Base-by-base conservation (phyloP, 768 basidiomycete species). In the Boletus eberwhitei region DNA sequence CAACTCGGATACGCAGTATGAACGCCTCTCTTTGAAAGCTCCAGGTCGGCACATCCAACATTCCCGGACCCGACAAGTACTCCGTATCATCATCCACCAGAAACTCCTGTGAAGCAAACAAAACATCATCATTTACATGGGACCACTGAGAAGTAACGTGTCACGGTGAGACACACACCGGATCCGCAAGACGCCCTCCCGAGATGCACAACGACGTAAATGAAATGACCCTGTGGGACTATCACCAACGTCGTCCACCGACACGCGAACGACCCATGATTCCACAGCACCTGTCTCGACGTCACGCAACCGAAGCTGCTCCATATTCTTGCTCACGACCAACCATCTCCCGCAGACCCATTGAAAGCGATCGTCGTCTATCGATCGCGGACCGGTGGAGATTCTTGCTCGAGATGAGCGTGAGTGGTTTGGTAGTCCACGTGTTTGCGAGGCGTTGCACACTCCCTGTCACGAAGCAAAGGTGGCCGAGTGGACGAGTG, bases 311-410 rank as follows among this genome's bases (percentile, higher is more conserved):
- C 38, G 16, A 7, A 64, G 44, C 6, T 48, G 48, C 24, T 35
- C 37, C 62, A 55, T 61, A 9, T 40, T 43, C 53, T 50, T 61
- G 44, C 51, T 64, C 51, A 42, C 41, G 53, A 64, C 41, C 24
- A 64, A 4, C 63, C 63, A 64, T 39, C 63, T 7, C 22, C 64
- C 64, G 13, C 54, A 5, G 22, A 64, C 47, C 58, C 63, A 64
- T 6, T 36, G 52, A 19, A 51, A 57, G 29, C 55, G 54, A 34
- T 55, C 64, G 8, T 43, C 9, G 0, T 54, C 51, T 26, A 39
- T 37, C 31, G 47, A 39, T 37, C 31, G 47, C 8, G 59, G 62
- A 5, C 53, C 53, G 8, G 31, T 52, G 48, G 34, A 58, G 14
- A 12, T n/a, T 34, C n/a, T 29, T 26, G 9, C 8, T 39, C 6